A percentile compares a stretch with the other conserved stretches of the same genome.
Conservation (phyloP, 805 yeast genomes). For the Yarrowia sp. region DNA sequence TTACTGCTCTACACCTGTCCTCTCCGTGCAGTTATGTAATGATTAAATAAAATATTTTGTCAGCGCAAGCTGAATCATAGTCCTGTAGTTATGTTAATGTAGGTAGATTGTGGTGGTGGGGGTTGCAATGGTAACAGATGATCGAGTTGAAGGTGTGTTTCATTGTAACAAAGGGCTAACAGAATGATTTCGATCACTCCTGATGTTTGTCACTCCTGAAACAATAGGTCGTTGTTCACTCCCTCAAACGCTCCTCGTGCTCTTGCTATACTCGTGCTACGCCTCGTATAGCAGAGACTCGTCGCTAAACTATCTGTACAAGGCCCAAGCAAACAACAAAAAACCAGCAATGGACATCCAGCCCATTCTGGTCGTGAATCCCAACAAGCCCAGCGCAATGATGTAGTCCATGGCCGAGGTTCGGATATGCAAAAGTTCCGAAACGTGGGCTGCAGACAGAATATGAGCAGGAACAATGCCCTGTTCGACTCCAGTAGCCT, state of each 20-base stretch:
- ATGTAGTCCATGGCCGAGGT: constrained; percentile 24
- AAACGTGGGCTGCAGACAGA: constrained; percentile 22
- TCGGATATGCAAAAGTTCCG: constrained; percentile 30
- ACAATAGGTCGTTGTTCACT: too few relatives aligned
- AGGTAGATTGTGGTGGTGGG: background rate
- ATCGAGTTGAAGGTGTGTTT: too few relatives aligned
- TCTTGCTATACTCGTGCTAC: too few relatives aligned
- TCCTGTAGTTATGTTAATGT: background rate
- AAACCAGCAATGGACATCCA: constrained; percentile 30
- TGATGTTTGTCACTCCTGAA: too few relatives aligned
- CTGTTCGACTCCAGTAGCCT: background rate
- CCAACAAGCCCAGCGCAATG: constrained; percentile 27
- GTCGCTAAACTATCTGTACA: background rate
- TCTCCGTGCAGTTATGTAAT: background rate
- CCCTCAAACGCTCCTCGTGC: too few relatives aligned
- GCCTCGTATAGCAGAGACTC: too few relatives aligned
- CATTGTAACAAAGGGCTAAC: too few relatives aligned
- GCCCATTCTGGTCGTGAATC: constrained; percentile 21
- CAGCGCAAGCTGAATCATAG: constrained; percentile 7
- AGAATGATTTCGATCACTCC: too few relatives aligned
- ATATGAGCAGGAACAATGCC: constrained; percentile 20
- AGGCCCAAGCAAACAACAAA: constrained; percentile 17
- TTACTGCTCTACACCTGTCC: background rate
- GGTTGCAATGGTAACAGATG: background rate
- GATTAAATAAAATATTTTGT: constrained; percentile 3